Conservation (phyloP, 257 asterid genomes). For the Nemophila menziesii region DNA sequence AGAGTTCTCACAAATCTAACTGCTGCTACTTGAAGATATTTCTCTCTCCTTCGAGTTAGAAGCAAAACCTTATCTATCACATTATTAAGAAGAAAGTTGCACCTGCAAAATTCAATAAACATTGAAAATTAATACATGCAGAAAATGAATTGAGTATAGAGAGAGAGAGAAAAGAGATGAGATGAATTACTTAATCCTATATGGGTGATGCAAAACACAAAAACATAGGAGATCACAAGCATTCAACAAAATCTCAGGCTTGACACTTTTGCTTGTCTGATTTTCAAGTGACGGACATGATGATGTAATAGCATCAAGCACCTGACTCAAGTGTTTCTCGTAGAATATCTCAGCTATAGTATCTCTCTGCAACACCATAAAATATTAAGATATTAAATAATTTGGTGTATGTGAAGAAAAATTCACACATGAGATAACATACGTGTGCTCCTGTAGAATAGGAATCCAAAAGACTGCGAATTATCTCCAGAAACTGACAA, state of each 20-base stretch:
- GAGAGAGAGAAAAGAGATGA: constrained; percentile 6
- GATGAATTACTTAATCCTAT: constrained; percentile 70
- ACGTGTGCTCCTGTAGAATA: constrained; percentile 76
- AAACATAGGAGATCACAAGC: constrained; percentile 91
- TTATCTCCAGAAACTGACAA: constrained; percentile 89
- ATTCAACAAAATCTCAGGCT: constrained; percentile 80
- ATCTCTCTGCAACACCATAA: constrained; percentile 52
- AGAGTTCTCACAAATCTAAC: constrained; percentile 84
- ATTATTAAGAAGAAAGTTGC: constrained; percentile 75
- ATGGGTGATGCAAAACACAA: constrained; percentile 88
- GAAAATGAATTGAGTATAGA: not conserved
- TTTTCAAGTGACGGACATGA: constrained; percentile 51
- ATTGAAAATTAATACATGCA: constrained; percentile 3
- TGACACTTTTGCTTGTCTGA: constrained; percentile 33
- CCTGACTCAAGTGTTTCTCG: constrained; percentile 72
- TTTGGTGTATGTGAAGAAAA: not conserved
- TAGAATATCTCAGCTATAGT: constrained; percentile 69
- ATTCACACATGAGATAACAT: not conserved
- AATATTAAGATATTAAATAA: too few species aligned
- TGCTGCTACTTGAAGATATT: constrained; percentile 83
- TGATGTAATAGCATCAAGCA: constrained; percentile 65
- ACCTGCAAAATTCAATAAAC: constrained; percentile 39
- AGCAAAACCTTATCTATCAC: constrained; percentile 73
- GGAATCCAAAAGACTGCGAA: constrained; percentile 88
- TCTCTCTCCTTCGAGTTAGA: constrained; percentile 82